Evolutionary conservation across 2,329 filamentous ascomycete genomes (phyloP).

Genomic region (Penicillium sp.): DNA sequence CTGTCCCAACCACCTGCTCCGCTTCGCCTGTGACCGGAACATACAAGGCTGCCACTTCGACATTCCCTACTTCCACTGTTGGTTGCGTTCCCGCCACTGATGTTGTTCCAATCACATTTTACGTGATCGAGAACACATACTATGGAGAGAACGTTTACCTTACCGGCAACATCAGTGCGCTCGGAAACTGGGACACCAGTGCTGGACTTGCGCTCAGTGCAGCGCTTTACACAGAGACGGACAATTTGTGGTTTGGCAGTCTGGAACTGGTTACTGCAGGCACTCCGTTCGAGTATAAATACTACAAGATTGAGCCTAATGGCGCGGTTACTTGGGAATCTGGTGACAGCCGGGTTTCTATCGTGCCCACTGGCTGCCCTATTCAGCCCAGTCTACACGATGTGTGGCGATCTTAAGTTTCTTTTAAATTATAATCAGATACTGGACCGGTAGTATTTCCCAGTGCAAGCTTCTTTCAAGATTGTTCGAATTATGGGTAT

Average conservation of each 20-base stretch:
- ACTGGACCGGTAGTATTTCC: background rate
- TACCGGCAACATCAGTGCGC: slow-evolving; percentile 3
- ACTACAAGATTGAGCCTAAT: slow-evolving; percentile 7
- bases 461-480: too few relatives aligned
- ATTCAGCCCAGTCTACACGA: slow-evolving; percentile 1
- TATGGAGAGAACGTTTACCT: slow-evolving; percentile 8
- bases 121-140: slow-evolving; percentile 7
- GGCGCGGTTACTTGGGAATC: slow-evolving; percentile 3
- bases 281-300: slow-evolving; percentile 8
- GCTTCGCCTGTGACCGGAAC: slow-evolving; percentile 6
- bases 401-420: slow-evolving; percentile 7
- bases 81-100: slow-evolving; percentile 1
- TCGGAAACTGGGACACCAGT: slow-evolving; percentile 4
- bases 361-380: slow-evolving; percentile 6
- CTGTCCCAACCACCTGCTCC: slow-evolving; percentile 2
- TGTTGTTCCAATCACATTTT: slow-evolving; percentile 2
- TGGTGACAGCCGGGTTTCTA: slow-evolving; percentile 2
- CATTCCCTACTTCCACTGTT: background rate
- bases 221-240: slow-evolving; percentile 1
- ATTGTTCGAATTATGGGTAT: too few relatives aligned
- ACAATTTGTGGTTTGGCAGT: slow-evolving; percentile 8
- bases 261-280: slow-evolving; percentile 2
- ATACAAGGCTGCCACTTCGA: slow-evolving; percentile 1
- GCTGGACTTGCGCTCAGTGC: slow-evolving; percentile 1
- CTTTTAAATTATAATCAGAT: background rate